Percentiles rank a stretch among this genome's conserved stretches.
Conservation (phyloP, 176 grass and related monocot genomes). For the Lolium rigidum region DNA sequence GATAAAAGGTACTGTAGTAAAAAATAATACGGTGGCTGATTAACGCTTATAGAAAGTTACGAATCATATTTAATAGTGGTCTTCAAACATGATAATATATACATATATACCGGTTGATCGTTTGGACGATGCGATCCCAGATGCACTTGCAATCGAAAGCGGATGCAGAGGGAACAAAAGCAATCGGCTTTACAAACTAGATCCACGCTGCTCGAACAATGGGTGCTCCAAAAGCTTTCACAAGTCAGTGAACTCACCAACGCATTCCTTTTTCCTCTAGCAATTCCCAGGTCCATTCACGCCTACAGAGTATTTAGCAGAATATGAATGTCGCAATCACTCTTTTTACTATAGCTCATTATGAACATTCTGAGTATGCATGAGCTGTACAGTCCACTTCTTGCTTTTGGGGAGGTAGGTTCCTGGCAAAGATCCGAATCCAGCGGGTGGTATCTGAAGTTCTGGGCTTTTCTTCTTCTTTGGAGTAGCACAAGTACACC, state of each 20-base stretch:
- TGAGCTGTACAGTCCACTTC: background rate
- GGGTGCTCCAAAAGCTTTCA: background rate
- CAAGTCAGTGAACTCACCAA: background rate
- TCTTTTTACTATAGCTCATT: background rate
- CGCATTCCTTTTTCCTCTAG: background rate
- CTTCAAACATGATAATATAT: background rate
- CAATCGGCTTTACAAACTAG: background rate
- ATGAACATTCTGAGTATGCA: too few species aligned
- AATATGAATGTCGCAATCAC: background rate
- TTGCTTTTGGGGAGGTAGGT: background rate
- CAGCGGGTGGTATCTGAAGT: too few species aligned
- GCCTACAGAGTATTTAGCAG: background rate
- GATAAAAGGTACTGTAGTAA: too few species aligned
- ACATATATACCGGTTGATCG: background rate
- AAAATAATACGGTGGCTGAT: too few species aligned
- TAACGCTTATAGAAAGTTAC: background rate
- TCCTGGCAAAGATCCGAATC: background rate
- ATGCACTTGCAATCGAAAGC: slow-evolving; percentile 10
- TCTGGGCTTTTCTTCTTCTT: too few species aligned
- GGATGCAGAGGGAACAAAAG: slow-evolving; percentile 13
- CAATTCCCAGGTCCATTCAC: background rate
- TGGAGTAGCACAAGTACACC: too few species aligned
- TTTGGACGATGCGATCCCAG: slow-evolving; percentile 8
- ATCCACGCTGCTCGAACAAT: background rate
- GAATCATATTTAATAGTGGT: background rate